phyloP scores from a whole-genome alignment of 192 early-diverging fungal species.

The Glomus cerebriforme region DNA sequence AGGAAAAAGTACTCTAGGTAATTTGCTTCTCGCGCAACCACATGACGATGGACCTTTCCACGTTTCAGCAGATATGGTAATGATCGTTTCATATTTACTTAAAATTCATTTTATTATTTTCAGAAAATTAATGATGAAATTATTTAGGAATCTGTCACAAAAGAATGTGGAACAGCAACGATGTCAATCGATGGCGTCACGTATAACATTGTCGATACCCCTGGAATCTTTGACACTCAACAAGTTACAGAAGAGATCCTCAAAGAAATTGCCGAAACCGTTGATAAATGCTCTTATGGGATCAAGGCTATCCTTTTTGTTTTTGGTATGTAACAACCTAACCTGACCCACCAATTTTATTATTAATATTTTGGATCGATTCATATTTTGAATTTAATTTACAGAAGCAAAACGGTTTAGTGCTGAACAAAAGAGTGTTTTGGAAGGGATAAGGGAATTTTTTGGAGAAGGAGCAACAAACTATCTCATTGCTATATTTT shows the following conservation, averaged over 20 bases:
- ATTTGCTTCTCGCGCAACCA: conserved; percentile 5
- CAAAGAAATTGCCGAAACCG: background rate
- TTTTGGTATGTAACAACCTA: conserved; percentile 18
- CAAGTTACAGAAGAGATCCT: background rate
- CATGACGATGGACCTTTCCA: conserved; percentile 3
- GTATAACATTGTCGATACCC: conserved; percentile 14
- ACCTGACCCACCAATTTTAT: background rate
- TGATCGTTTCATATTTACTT: background rate
- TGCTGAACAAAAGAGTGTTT: conserved; percentile 5
- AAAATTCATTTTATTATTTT: too few species aligned
- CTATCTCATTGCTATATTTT: conserved; percentile 25
- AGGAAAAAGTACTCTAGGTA: conserved; percentile 32
- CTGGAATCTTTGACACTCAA: conserved; percentile 20
- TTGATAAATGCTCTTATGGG: conserved; percentile 1
- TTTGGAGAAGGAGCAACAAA: conserved; percentile 17
- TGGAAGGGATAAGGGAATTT: background rate
- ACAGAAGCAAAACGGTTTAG: conserved; percentile 25
- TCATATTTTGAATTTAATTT: background rate
- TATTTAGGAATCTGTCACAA: too few species aligned
- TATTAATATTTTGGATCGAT: too few species aligned
- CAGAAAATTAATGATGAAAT: background rate
- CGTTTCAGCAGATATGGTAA: conserved; percentile 11
- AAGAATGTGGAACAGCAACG: background rate
- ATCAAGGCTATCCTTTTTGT: conserved; percentile 30
- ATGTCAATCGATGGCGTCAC: conserved; percentile 1